Percentiles rank a stretch among this genome's conserved stretches.
Evolutionary conservation across 2,329 filamentous ascomycete species (phyloP).

Genomic region (Penicillium sp.): DNA sequence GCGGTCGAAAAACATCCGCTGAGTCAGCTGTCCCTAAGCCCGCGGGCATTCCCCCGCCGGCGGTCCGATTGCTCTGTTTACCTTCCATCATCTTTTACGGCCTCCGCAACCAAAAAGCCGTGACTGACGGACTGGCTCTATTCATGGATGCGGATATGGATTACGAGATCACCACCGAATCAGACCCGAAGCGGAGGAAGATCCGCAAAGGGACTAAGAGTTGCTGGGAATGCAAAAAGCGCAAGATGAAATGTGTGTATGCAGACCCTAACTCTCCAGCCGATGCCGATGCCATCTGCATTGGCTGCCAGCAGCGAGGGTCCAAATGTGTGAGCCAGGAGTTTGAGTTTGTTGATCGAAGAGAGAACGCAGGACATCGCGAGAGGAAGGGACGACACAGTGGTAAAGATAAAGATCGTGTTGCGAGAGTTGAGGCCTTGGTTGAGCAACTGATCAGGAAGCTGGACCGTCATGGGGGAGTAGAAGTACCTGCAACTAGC

Average conservation of each 20-base stretch:
- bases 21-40: neutral
- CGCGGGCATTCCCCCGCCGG: neutral
- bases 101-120: neutral
- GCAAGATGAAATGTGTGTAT: conserved; percentile 14
- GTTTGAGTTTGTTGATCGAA: conserved; percentile 19
- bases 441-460: neutral
- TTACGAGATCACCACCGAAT: neutral
- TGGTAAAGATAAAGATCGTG: neutral
- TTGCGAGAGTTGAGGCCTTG: neutral
- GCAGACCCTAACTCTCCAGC: neutral
- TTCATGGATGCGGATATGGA: neutral
- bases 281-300: conserved; percentile 7
- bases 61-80: neutral
- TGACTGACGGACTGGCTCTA: neutral
- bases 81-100: neutral
- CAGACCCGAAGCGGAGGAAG: conserved; percentile 8
- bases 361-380: neutral
- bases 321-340: conserved; percentile 52
- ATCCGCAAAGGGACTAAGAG: conserved; percentile 12
- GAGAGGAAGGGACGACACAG: neutral
- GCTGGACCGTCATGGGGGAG: neutral
- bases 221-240: conserved; percentile 14
- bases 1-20: neutral
- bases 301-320: conserved; percentile 18
- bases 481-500: neutral